Conservation (phyloP, 305 asterid genomes). For the Plantago coronopus region DNA sequence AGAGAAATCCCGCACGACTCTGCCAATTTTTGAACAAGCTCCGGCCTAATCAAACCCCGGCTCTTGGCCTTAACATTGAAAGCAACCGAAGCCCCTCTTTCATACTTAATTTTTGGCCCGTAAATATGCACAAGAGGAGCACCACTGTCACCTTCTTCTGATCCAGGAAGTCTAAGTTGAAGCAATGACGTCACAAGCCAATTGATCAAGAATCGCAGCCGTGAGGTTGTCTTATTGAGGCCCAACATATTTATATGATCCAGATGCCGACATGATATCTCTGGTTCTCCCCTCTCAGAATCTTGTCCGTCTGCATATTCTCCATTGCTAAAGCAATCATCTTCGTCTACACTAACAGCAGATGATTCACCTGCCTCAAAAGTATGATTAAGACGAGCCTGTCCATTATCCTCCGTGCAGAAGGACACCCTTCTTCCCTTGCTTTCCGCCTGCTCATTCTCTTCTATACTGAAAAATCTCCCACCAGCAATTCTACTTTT, state of each 20-base stretch:
- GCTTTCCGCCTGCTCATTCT: constrained; percentile 63
- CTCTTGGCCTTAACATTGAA: constrained; percentile 76
- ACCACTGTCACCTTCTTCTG: constrained; percentile 34
- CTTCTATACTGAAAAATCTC: constrained; percentile 87
- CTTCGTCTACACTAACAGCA: constrained; percentile 60
- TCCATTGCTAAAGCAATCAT: constrained; percentile 60
- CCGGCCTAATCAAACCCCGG: constrained; percentile 76
- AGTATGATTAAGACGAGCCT: constrained; percentile 41
- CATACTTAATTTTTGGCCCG: constrained; percentile 94
- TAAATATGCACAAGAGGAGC: constrained; percentile 72
- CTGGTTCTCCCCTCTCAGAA: constrained; percentile 61
- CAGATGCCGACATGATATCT: constrained; percentile 40
- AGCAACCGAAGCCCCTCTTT: constrained; percentile 94
- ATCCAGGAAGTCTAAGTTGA: constrained; percentile 60
- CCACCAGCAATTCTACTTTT: constrained; percentile 65
- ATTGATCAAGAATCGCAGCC: constrained; percentile 81
- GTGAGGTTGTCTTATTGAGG: constrained; percentile 89
- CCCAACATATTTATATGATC: constrained; percentile 88
- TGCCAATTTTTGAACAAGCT: constrained; percentile 76
- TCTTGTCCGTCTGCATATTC: constrained; percentile 73
- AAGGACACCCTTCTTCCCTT: constrained; percentile 83
- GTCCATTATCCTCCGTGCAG: constrained; percentile 61
- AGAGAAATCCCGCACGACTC: constrained; percentile 66
- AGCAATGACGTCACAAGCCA: constrained; percentile 93
- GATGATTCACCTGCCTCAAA: constrained; percentile 61